These are phyloP conservation scores for Talaromyces sp. DNA, from an alignment of 2,329 filamentous ascomycete genomes.

Conservation along the genomic window DNA sequence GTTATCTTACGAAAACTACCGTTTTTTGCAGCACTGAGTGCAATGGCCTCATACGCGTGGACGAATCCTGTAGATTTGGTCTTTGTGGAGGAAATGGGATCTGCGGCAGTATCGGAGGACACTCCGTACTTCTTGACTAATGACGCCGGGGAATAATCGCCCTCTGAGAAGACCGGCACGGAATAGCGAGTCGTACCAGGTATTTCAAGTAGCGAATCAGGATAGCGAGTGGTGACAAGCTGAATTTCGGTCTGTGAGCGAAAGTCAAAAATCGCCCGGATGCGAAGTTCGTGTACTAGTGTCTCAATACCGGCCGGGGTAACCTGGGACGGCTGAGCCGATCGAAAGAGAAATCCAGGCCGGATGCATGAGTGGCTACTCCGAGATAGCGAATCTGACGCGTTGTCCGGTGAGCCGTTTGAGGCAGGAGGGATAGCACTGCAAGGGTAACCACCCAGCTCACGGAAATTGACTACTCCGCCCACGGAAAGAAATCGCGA, in stretches of 20 bases:
- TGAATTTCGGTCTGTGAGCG: conserved; percentile 50
- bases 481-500: conserved; percentile 38
- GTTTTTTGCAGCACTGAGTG: conserved; percentile 3
- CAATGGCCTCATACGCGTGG: conserved; percentile 62
- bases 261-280: conserved; percentile 64
- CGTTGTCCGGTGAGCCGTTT: conserved; percentile 2
- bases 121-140: conserved; percentile 4
- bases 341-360: conserved; percentile 59
- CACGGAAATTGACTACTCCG: conserved; percentile 63
- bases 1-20: conserved; percentile 9
- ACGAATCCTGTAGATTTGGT: conserved; percentile 45
- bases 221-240: conserved; percentile 36
- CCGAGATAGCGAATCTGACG: neutral
- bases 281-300: conserved; percentile 51
- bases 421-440: neutral
- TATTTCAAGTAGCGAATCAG: conserved; percentile 29
- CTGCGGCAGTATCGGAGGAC: conserved; percentile 47
- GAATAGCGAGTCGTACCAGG: conserved; percentile 54
- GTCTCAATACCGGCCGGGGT: conserved; percentile 51
- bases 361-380: conserved; percentile 37
- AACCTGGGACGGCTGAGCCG: conserved; percentile 62
- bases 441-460: conserved; percentile 57
- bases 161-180: conserved; percentile 60
- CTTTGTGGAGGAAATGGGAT: neutral
- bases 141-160: conserved; percentile 30